Conservation (phyloP, 2,329 filamentous ascomycete species). For the Stachybotrys chlorohalonatus region DNA sequence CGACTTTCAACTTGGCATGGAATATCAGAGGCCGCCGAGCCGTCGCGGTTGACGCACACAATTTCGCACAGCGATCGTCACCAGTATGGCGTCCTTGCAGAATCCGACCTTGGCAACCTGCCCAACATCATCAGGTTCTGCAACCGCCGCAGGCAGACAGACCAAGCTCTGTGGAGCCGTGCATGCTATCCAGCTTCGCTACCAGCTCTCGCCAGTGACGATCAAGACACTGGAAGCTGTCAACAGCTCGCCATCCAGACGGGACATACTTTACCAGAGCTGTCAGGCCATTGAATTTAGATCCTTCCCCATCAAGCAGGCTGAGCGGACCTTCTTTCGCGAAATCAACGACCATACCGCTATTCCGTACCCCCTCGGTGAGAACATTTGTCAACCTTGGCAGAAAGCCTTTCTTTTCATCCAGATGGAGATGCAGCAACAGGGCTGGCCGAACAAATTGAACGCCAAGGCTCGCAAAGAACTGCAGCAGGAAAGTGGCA, state of each 20-base stretch:
- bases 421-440: slow-evolving; percentile 58
- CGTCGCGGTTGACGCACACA: not conserved
- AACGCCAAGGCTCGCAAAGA: slow-evolving; percentile 20
- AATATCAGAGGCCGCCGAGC: no score
- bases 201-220: slow-evolving; percentile 21
- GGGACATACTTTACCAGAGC: slow-evolving; percentile 25
- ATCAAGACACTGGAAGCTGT: slow-evolving; percentile 20
- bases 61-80: no score
- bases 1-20: no score
- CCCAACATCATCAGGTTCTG: not conserved
- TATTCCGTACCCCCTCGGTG: slow-evolving; percentile 27
- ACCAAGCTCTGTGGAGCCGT: not conserved
- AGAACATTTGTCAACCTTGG: slow-evolving; percentile 44
- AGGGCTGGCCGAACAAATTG: slow-evolving; percentile 48
- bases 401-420: slow-evolving; percentile 73
- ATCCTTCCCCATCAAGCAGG: slow-evolving; percentile 24
- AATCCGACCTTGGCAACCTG: not conserved
- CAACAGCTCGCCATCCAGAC: slow-evolving; percentile 14
- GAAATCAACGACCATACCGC: slow-evolving; percentile 27
- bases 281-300: slow-evolving; percentile 28
- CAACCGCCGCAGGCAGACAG: not conserved
- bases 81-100: not conserved
- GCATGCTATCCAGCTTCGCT: slow-evolving; percentile 22
- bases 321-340: slow-evolving; percentile 25
- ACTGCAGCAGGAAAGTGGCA: slow-evolving; percentile 19